Evolutionary conservation across 2,329 filamentous ascomycete genomes (phyloP).

Genomic region (Paraphoma sp.): DNA sequence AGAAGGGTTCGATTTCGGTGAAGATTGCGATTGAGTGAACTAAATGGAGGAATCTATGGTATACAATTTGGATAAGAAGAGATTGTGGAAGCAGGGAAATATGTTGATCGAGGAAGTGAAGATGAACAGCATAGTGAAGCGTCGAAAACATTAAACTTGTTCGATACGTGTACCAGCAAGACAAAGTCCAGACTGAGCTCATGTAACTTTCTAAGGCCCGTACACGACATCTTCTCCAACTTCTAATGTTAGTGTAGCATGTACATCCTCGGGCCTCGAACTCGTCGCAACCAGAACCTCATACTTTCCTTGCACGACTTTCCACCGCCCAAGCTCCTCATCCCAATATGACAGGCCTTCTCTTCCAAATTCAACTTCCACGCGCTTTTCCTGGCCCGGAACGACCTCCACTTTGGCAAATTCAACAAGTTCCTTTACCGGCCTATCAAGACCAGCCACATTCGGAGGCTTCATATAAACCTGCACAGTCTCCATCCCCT

Average conservation of each 20-base stretch:
- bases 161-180: too few relatives aligned
- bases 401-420: constrained; percentile 66
- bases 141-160: too few relatives aligned
- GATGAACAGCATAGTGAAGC: too few relatives aligned
- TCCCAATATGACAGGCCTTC: constrained; percentile 77
- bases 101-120: too few relatives aligned
- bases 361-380: constrained; percentile 62
- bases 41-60: too few relatives aligned
- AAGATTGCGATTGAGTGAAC: constrained; percentile 27
- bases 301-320: constrained; percentile 70
- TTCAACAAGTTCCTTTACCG: constrained; percentile 66
- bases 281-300: constrained; percentile 61
- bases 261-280: constrained; percentile 18
- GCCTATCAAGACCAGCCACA: constrained; percentile 64
- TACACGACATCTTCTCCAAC: not conserved
- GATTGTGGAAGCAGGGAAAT: too few relatives aligned
- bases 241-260: not conserved
- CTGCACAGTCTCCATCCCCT: constrained; percentile 68
- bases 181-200: too few relatives aligned
- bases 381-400: constrained; percentile 62
- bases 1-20: constrained; percentile 32
- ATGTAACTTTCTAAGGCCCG: not conserved
- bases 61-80: too few relatives aligned
- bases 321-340: constrained; percentile 70
- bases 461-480: constrained; percentile 65